Evolutionary conservation across 495 filamentous ascomycete genomes (phyloP), one percentile per base, ranked within the genome.

Genomic region (Cercophora sp.): DNA sequence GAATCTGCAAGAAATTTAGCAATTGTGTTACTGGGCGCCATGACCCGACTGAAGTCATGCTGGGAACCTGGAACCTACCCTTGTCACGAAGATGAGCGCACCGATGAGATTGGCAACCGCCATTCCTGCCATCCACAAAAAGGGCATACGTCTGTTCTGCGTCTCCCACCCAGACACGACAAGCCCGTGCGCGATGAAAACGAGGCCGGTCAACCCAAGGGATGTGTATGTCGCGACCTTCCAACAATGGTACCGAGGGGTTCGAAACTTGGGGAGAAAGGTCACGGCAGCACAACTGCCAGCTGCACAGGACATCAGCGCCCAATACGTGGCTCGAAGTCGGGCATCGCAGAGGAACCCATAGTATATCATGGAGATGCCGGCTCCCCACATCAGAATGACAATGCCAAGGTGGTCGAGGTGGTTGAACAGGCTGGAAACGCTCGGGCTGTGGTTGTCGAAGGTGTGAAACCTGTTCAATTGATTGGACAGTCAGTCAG

Each of bases 381-480:
- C 86, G 62, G 81, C 86, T 18, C 88, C 86, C 66, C 82, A 80
- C 48, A 89, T 90, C 47, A 91, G 67, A 35, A 83, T 73, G 34
- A 91, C 82, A 58, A 91, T 92, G 3, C 87, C 87, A 25, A 89
- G 70, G 60, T 90, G 88, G 64, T 92, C 87, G 29, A 91, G 75
- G 45, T 85, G 75, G 60, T 90, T 89, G 1, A 85, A 82, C 59
- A 86, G 63, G 5, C 10, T 9, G 0, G 41, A n/a, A 2, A 48
- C 31, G 3, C 5, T 3, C 3, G 15, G 48, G 32, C 32, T 57
- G 41, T 57, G 55, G 49, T 57, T 51, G 3, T 24, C 11, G 26
- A 53, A 15, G 26, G 34, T 46, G 40, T 53, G 51, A 13, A 19
- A 26, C n/a, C n/a, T n/a, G n/a, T n/a, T n/a, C n/a, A n/a, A n/a